Conservation (phyloP, 441 rosid genomes). For the Kokia cookei region DNA sequence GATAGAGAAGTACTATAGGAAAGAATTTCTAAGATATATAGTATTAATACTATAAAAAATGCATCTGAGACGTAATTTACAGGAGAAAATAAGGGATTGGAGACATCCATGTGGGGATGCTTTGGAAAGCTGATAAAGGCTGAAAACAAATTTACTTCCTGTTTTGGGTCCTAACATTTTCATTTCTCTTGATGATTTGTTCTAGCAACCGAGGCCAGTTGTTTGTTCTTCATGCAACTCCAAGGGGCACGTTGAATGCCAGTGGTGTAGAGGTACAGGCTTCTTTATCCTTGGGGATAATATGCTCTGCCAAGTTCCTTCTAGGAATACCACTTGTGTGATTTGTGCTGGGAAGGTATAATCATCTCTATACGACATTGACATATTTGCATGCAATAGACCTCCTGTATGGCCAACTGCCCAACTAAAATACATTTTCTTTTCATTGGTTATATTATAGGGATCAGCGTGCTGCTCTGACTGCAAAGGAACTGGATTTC, state of each 20-base stretch:
- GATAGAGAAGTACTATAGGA: not conserved
- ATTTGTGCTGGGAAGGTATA: slow-evolving; percentile 79
- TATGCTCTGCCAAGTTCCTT: slow-evolving; percentile 93
- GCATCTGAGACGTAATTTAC: too few relatives aligned
- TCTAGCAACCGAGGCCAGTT: slow-evolving; percentile 78
- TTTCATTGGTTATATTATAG: slow-evolving; percentile 26
- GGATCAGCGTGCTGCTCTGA: slow-evolving; percentile 61
- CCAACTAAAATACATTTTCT: not conserved
- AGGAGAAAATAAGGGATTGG: too few relatives aligned
- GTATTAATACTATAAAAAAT: not conserved
- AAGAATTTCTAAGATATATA: not conserved
- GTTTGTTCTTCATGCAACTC: slow-evolving; percentile 67
- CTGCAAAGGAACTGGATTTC: slow-evolving; percentile 94
- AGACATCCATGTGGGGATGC: not conserved
- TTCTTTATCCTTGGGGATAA: slow-evolving; percentile 88
- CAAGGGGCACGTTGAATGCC: slow-evolving; percentile 73
- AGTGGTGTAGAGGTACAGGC: slow-evolving; percentile 93
- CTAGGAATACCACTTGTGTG: slow-evolving; percentile 75
- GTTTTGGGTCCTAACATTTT: not conserved
- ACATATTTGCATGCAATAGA: not conserved
- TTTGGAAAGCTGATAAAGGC: not conserved
- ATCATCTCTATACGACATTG: not conserved
- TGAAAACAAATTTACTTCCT: not conserved
- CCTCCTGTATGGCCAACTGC: not conserved
- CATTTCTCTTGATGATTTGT: slow-evolving; percentile 9